These are phyloP conservation scores for Pseudogymnoascus sp. DNA, from an alignment of 2,329 filamentous ascomycete species.

Conservation along the genomic window DNA sequence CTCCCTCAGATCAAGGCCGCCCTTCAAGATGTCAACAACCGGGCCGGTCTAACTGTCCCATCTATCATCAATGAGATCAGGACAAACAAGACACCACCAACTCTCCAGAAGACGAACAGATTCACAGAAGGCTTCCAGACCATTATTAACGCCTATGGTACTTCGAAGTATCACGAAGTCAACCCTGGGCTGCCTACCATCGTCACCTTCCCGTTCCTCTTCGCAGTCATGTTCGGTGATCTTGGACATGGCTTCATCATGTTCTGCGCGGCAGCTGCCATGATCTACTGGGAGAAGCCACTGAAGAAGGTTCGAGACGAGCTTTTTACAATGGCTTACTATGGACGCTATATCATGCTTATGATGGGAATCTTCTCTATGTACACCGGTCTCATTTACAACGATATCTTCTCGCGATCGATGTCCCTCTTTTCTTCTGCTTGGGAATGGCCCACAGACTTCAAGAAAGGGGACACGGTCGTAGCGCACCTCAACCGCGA, in stretches of 20 bases:
- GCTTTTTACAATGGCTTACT: slow-evolving; percentile 96
- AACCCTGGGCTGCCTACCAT: slow-evolving; percentile 94
- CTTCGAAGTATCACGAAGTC: slow-evolving; percentile 92
- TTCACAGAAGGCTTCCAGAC: slow-evolving; percentile 98
- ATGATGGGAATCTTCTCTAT: slow-evolving; percentile 98
- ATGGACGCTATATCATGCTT: slow-evolving; percentile 94
- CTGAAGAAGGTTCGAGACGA: slow-evolving; percentile 90
- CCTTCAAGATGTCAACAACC: slow-evolving; percentile 91
- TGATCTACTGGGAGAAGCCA: slow-evolving; percentile 95
- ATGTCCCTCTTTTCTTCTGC: slow-evolving; percentile 82
- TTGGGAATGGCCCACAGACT: slow-evolving; percentile 72
- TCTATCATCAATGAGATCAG: slow-evolving; percentile 98
- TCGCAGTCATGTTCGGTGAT: slow-evolving; percentile 99
- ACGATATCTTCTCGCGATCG: slow-evolving; percentile 91
- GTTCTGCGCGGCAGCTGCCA: slow-evolving; percentile 70
- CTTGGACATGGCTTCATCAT: slow-evolving; percentile 90
- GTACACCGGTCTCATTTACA: slow-evolving; percentile 95
- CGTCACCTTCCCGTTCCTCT: slow-evolving; percentile 97
- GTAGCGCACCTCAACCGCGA: slow-evolving; percentile 55
- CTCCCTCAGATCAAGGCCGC: slow-evolving; percentile 84
- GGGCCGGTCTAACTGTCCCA: slow-evolving; percentile 89
- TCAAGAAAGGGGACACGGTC: slow-evolving; percentile 55
- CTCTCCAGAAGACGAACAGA: slow-evolving; percentile 96
- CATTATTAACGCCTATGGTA: slow-evolving; percentile 97
- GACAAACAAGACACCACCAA: slow-evolving; percentile 95